Conservation (phyloP, 2,329 filamentous ascomycete genomes). For the Pleoardoris graminearum region DNA sequence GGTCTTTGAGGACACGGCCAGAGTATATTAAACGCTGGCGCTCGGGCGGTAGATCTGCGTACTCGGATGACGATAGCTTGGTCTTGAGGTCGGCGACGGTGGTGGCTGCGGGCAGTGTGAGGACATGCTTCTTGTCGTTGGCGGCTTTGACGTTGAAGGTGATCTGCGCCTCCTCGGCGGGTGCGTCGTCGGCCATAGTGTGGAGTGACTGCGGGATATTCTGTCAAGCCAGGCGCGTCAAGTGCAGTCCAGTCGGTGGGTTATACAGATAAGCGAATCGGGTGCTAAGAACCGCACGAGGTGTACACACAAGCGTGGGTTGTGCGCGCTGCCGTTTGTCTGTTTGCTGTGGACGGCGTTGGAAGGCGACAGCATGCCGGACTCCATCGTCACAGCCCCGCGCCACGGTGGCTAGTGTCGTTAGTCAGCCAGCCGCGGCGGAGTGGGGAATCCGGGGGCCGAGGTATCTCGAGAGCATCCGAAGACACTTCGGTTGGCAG, state of each 20-base stretch:
- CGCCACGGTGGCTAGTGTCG: conserved; percentile 1
- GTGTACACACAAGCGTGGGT: conserved; percentile 7
- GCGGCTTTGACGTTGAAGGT: conserved; percentile 98
- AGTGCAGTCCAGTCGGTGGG: not conserved
- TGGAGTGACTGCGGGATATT: conserved; percentile 5
- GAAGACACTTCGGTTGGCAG: not conserved
- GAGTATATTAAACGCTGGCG: conserved; percentile 97
- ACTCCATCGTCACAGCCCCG: conserved; percentile 5
- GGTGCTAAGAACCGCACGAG: not conserved
- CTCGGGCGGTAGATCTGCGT: conserved; percentile 83
- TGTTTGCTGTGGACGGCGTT: conserved; percentile 22
- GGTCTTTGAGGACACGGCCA: conserved; percentile 93
- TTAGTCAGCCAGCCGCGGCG: not conserved
- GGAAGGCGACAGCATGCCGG: conserved; percentile 35
- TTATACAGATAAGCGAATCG: conserved; percentile 2
- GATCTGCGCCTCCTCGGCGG: conserved; percentile 71
- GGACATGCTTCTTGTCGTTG: conserved; percentile 79
- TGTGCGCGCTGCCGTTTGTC: conserved; percentile 1
- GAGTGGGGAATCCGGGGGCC: conserved; percentile 13
- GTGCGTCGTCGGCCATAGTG: conserved; percentile 67
- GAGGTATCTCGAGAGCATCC: conserved; percentile 16
- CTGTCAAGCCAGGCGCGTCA: conserved; percentile 1
- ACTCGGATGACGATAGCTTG: conserved; percentile 79
- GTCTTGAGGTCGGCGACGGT: conserved; percentile 85
- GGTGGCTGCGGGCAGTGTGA: conserved; percentile 77